These are phyloP conservation scores for Endothia cerciana DNA, from an alignment of 2,329 filamentous ascomycete genomes.

Conservation along the genomic window DNA sequence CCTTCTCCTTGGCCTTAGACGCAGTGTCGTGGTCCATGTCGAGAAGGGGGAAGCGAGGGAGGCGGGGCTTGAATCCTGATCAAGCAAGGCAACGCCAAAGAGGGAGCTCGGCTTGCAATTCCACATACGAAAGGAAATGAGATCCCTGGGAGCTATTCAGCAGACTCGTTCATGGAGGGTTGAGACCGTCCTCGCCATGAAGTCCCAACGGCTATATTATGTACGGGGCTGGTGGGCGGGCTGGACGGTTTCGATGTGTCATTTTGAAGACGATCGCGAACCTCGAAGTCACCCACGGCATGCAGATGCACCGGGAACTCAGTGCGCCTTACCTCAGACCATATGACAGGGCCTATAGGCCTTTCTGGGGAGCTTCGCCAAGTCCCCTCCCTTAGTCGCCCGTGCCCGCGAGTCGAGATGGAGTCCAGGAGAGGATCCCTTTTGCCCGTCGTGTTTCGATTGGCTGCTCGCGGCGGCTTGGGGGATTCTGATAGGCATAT, in stretches of 20 bases:
- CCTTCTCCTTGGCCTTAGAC: slow-evolving; percentile 6
- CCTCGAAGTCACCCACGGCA: background rate
- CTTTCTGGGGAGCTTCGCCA: background rate
- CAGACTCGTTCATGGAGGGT: background rate
- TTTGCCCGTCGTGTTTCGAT: slow-evolving; percentile 22
- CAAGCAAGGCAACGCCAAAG: too few species aligned
- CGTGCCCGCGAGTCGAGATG: background rate
- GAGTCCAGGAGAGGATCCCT: background rate
- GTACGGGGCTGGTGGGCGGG: background rate
- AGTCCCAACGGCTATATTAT: background rate
- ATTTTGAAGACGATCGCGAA: slow-evolving; percentile 4
- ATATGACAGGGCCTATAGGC: background rate
- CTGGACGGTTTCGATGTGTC: slow-evolving; percentile 4
- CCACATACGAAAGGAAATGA: too few species aligned
- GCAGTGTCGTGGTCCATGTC: slow-evolving; percentile 5
- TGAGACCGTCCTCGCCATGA: background rate
- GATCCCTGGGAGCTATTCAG: too few species aligned
- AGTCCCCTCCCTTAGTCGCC: background rate
- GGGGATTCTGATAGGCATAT: slow-evolving; percentile 17
- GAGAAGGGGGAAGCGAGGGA: background rate
- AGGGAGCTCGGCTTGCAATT: too few species aligned
- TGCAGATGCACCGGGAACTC: background rate
- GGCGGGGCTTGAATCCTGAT: background rate
- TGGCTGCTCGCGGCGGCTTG: slow-evolving; percentile 9
- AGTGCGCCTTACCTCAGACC: background rate